Evolutionary conservation across 139 green algal species (phyloP).

Genomic region (Asterochloris erici): DNA sequence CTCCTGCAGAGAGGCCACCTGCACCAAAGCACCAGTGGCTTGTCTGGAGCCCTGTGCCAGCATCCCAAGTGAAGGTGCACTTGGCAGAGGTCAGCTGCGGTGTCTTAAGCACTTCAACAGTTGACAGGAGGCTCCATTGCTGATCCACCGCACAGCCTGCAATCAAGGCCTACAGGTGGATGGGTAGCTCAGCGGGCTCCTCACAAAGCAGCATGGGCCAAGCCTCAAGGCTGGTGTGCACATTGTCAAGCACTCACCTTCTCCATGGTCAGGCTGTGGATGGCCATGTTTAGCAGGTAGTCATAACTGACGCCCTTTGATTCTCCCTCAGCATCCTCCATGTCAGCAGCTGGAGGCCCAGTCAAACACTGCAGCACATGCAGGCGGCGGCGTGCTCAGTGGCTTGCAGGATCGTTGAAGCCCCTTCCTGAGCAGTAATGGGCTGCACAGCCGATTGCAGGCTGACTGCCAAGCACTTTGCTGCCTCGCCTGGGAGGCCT

Average conservation of each 20-base stretch:
- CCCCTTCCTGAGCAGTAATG: too few species aligned
- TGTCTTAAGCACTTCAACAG: not conserved
- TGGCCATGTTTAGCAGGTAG: conserved; percentile 96
- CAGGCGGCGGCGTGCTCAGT: too few species aligned
- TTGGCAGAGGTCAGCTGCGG: not conserved
- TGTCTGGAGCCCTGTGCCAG: not conserved
- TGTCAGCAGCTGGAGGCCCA: conserved; percentile 23
- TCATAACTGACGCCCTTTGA: conserved; percentile 69
- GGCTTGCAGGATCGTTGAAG: too few species aligned
- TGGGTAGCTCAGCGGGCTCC: too few species aligned
- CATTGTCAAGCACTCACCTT: conserved; percentile 54
- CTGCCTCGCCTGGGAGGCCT: too few species aligned
- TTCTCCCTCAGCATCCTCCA: conserved; percentile 41
- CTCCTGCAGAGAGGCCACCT: conserved; percentile 43
- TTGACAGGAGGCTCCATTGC: not conserved
- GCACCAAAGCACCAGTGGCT: not conserved
- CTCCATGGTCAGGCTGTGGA: conserved; percentile 93
- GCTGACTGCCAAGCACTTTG: too few species aligned
- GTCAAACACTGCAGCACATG: not conserved
- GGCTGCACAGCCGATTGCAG: too few species aligned
- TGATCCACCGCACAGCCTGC: not conserved
- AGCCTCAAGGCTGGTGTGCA: not conserved
- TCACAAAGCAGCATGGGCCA: not conserved
- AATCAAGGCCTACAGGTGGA: not conserved
- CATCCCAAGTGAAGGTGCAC: not conserved